Conservation (phyloP, 148 eudicot species). For the Dysphania ambrosioides region DNA sequence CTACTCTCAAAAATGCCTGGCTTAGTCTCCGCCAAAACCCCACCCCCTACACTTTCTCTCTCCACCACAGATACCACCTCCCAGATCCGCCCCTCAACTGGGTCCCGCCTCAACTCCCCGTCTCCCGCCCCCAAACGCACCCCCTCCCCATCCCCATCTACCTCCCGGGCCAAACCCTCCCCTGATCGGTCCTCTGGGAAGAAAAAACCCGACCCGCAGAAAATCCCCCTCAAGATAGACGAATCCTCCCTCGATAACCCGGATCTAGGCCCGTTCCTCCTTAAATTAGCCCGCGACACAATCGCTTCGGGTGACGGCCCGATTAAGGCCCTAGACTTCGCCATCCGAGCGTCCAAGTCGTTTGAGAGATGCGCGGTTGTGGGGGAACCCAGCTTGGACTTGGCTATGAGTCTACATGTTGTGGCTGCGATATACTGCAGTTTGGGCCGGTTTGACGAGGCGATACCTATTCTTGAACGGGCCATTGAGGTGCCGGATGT, state of each 20-base stretch:
- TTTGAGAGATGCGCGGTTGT: conserved; percentile 70
- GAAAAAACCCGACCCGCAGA: conserved; percentile 39
- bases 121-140: conserved; percentile 39
- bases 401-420: conserved; percentile 88
- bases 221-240: conserved; percentile 31
- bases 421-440: conserved; percentile 94
- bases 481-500: conserved; percentile 75
- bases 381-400: conserved; percentile 70
- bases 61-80: conserved; percentile 25
- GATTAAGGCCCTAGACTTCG: conserved; percentile 76
- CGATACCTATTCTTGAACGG: conserved; percentile 72
- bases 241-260: conserved; percentile 87
- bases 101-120: conserved; percentile 43
- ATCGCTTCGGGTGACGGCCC: conserved; percentile 90
- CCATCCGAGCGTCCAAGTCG: conserved; percentile 71
- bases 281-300: conserved; percentile 78
- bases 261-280: conserved; percentile 92
- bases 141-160: conserved; percentile 77
- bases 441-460: conserved; percentile 78
- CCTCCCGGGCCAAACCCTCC: conserved; percentile 72
- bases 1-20: conserved; percentile 57
- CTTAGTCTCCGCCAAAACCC: conserved; percentile 70
- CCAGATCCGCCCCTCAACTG: conserved; percentile 45
- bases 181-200: conserved; percentile 83
- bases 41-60: conserved; percentile 58